Conservation (phyloP, 2,329 filamentous ascomycete genomes). For the Alternaria ventricosa region DNA sequence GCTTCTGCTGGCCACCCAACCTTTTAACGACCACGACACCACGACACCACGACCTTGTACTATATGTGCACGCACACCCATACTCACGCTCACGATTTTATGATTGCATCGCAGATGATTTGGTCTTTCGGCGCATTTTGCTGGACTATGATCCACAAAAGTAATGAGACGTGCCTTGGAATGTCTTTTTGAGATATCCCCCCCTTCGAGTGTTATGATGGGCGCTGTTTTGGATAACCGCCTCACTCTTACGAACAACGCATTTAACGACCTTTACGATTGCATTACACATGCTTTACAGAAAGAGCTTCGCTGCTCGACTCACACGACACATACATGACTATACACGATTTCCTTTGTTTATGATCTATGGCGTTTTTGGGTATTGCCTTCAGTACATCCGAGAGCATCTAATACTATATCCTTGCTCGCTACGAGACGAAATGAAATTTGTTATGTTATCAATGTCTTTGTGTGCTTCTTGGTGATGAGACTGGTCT, state of each 20-base stretch:
- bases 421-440: neutral
- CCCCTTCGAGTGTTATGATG: slow-evolving; percentile 41
- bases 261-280: slow-evolving; percentile 37
- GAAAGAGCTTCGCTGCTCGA: slow-evolving; percentile 18
- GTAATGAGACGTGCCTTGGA: slow-evolving; percentile 32
- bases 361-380: slow-evolving; percentile 8
- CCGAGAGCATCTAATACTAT: slow-evolving; percentile 9
- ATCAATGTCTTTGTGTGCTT: neutral
- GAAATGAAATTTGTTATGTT: neutral
- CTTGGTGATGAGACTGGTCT: neutral
- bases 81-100: slow-evolving; percentile 31
- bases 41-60: slow-evolving; percentile 6
- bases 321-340: slow-evolving; percentile 17
- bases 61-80: slow-evolving; percentile 21
- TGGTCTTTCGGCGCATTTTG: slow-evolving; percentile 27
- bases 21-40: slow-evolving; percentile 18
- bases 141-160: slow-evolving; percentile 31
- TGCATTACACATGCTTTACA: slow-evolving; percentile 25
- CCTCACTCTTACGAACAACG: slow-evolving; percentile 47
- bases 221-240: slow-evolving; percentile 33
- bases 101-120: slow-evolving; percentile 38
- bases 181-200: slow-evolving; percentile 39
- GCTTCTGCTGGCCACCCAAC: slow-evolving; percentile 27
- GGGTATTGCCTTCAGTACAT: slow-evolving; percentile 7
- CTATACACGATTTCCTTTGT: slow-evolving; percentile 12